These are phyloP conservation scores for Zygosaccharomyces pseudobailii DNA, from an alignment of 1,139 yeast species.

Conservation along the genomic window DNA sequence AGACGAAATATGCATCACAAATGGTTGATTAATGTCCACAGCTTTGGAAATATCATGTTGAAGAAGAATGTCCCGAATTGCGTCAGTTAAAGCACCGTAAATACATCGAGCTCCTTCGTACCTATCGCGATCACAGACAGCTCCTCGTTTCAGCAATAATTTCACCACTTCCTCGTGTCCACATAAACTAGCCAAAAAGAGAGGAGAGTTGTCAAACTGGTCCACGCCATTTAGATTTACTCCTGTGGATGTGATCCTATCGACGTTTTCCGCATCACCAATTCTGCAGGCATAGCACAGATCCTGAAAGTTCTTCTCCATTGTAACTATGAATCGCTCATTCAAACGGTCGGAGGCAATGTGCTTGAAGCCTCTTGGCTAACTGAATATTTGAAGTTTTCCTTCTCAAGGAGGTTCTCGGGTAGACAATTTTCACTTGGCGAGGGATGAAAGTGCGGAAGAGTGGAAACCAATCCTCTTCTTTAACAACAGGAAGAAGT, in stretches of 20 bases:
- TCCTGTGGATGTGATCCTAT: slow-evolving; percentile 51
- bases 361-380: background rate
- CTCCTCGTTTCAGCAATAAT: slow-evolving; percentile 59
- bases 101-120: slow-evolving; percentile 76
- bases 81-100: slow-evolving; percentile 70
- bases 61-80: slow-evolving; percentile 53
- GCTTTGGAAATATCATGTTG: slow-evolving; percentile 65
- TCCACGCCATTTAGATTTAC: slow-evolving; percentile 59
- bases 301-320: slow-evolving; percentile 26
- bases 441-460: background rate
- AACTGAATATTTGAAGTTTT: background rate
- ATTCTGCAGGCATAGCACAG: slow-evolving; percentile 63
- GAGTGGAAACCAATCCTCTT: background rate
- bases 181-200: slow-evolving; percentile 67
- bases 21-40: slow-evolving; percentile 66
- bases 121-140: slow-evolving; percentile 73
- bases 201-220: slow-evolving; percentile 70
- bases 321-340: background rate
- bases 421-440: background rate
- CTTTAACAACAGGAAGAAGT: background rate
- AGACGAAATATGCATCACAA: slow-evolving; percentile 63
- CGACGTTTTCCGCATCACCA: slow-evolving; percentile 65
- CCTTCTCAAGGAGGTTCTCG: background rate
- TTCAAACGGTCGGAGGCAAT: background rate
- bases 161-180: slow-evolving; percentile 65